Evolutionary conservation across 257 asterid species (phyloP), one percentile per base, ranked within the genome.

Genomic region (Solanum clarkiae): DNA sequence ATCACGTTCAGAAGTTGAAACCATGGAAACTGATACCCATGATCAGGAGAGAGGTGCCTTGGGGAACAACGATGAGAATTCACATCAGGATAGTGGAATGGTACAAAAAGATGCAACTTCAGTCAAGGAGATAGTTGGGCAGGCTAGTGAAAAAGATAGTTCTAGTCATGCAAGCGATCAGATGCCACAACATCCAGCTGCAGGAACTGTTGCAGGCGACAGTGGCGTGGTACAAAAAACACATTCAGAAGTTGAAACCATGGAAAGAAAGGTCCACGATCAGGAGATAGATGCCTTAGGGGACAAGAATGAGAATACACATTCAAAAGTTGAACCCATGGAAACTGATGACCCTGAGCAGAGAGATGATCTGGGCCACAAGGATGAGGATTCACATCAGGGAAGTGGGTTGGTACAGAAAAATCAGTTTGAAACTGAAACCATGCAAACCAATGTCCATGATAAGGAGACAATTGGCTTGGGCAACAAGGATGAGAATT

Each of bases 131-230:
- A 77, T 70, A 4, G 29, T n/a, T 62, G 14, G 83, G 10, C 84
- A 80, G 84, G 65, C 69, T 20, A 86, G 84, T 69, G 88, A 79
- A 81, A 49, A 88, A 60, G 88, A 77, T 75, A 22, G n/a, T 84
- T 77, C 84, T 66, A 87, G 49, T 49, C 51, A 45, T 69, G 88
- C 54, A 71, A 51, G 45, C 71, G 62, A 86, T 18, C 86, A 86
- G 74, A 24, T 65, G 83, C 44, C 44, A 16, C 80, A 70, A 62
- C 74, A 80, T 84, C 90, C 83, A 8, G 40, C 85, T 10, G 91
- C 91, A 85, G 88, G 84, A 84, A 65, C 60, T 90, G 83, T 72
- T 57, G 86, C 54, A 29, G 86, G 70, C 70, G 84, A 87, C 56
- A 57, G 70, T 66, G 87, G 15, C 4, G 32, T 45, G 60, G 86